Base-by-base conservation (phyloP, 176 grass and related monocot species). In the Oryza meridionalis region DNA sequence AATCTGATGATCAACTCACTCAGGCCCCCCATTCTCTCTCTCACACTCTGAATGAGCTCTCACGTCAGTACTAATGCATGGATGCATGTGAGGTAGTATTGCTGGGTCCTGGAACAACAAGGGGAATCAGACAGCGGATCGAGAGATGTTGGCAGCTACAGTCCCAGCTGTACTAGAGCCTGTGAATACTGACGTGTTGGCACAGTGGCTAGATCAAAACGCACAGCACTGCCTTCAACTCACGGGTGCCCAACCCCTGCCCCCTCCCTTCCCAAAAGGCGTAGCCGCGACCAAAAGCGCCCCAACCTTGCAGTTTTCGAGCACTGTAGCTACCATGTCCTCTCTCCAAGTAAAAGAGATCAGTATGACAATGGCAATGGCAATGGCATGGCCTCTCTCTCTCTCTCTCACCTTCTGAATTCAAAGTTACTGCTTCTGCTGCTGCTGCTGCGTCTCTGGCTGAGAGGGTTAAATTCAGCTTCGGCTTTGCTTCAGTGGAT, bases 321-420 rank as follows among this genome's bases (percentile, higher is more conserved):
- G 72, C 72, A 77, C 83, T 90, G 88, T 86, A 65, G 78, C 78
- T 85, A 55, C 12, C 55, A 43, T 19, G 88, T 85, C 82, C 88
- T 89, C 12, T 85, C 17, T 0, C 32, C 16, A 11, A 6, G 24
- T 22, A 32, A 9, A 7, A 53, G 6, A 1, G 51, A 81, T 70
- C 82, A 89, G 33, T 31, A 51, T 79, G 78, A 11, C 35, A 10
- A 70, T n/a, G 7, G 15, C 21, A 59, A n/a, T 59, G 50, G 50
- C 50, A 55, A 61, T 61, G 21, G 55, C 21, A 61, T 61, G 55
- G 55, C 21, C 26, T 27, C 27, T 29, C 27, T 29, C 27, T 29
- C 27, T 31, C 55, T 61, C 55, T 61, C 21, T 61, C 19, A 9
- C 19, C 21, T 9, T 61, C 55, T 61, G 55, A 61, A 61, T 22